A percentile compares a stretch with the other conserved stretches of the same genome.
phyloP scores from a whole-genome alignment of 2,329 filamentous ascomycete species.

The Penicillium capsulatum region DNA sequence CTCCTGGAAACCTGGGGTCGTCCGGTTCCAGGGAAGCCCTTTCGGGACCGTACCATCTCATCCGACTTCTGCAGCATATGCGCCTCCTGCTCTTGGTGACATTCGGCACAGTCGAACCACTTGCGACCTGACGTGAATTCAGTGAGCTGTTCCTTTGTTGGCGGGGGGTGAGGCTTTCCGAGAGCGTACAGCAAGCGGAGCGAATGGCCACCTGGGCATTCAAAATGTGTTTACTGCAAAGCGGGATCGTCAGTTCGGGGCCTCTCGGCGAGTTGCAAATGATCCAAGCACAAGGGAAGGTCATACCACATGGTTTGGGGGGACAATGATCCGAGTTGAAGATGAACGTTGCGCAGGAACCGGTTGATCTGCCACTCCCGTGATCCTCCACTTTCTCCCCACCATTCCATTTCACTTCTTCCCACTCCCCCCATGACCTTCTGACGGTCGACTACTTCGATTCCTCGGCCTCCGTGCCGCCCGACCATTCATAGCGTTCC shows the following conservation, averaged over 20 bases:
- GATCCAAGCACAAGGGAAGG: too few species aligned
- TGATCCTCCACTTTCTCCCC: conserved; percentile 25
- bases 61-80: conserved; percentile 71
- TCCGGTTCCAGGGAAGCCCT: too few species aligned
- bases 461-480: not conserved
- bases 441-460: not conserved
- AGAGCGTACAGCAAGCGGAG: conserved; percentile 78
- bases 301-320: not conserved
- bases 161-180: not conserved
- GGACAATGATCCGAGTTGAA: conserved; percentile 5
- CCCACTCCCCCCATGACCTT: conserved; percentile 7
- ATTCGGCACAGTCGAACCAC: conserved; percentile 99
- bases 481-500: not conserved
- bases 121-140: conserved; percentile 62
- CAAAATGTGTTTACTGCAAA: conserved; percentile 83
- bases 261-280: not conserved
- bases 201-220: conserved; percentile 97
- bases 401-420: conserved; percentile 20
- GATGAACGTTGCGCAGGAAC: conserved; percentile 9
- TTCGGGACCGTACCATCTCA: conserved; percentile 64
- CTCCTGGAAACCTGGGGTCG: not conserved
- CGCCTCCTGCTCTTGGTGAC: conserved; percentile 74
- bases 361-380: conserved; percentile 24
- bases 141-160: conserved; percentile 4
- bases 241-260: conserved; percentile 13